A percentile compares a stretch with the other conserved stretches of the same genome.
phyloP scores from a whole-genome alignment of 495 filamentous ascomycete species.

The Neurospora cerealis region DNA sequence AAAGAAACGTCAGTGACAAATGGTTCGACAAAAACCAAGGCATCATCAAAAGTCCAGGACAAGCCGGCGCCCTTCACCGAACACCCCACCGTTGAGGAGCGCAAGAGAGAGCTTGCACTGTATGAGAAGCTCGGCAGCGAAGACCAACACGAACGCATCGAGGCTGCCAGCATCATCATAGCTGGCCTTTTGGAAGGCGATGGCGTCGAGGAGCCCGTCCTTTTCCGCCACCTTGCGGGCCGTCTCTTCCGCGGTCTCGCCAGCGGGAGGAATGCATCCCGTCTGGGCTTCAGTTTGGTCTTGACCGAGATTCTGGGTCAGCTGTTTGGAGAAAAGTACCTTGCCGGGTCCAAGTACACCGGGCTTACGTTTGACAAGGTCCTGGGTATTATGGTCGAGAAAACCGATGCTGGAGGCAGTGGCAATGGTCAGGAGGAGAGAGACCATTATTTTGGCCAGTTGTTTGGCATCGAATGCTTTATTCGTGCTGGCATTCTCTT shows the following conservation, averaged over 20 bases:
- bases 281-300: constrained; percentile 84
- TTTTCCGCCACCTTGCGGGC: constrained; percentile 44
- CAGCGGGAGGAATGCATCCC: constrained; percentile 79
- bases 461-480: constrained; percentile 81
- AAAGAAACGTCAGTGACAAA: constrained; percentile 17
- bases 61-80: constrained; percentile 33
- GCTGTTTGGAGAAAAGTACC: constrained; percentile 39
- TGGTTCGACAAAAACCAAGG: constrained; percentile 4
- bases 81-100: constrained; percentile 28
- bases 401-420: constrained; percentile 54
- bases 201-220: constrained; percentile 32
- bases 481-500: constrained; percentile 69
- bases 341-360: constrained; percentile 33
- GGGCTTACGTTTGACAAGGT: constrained; percentile 44
- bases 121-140: constrained; percentile 45
- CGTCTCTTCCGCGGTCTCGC: constrained; percentile 80
- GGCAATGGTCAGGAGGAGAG: constrained; percentile 70
- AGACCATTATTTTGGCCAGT: constrained; percentile 71
- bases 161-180: constrained; percentile 39
- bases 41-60: constrained; percentile 1
- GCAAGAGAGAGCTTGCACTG: constrained; percentile 37
- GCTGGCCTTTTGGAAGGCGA: constrained; percentile 32
- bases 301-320: constrained; percentile 70
- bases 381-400: constrained; percentile 55
- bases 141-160: constrained; percentile 38